These are phyloP conservation scores for Corylus heterophylla DNA, from an alignment of 306 rosid genomes.

Conservation along the genomic window DNA sequence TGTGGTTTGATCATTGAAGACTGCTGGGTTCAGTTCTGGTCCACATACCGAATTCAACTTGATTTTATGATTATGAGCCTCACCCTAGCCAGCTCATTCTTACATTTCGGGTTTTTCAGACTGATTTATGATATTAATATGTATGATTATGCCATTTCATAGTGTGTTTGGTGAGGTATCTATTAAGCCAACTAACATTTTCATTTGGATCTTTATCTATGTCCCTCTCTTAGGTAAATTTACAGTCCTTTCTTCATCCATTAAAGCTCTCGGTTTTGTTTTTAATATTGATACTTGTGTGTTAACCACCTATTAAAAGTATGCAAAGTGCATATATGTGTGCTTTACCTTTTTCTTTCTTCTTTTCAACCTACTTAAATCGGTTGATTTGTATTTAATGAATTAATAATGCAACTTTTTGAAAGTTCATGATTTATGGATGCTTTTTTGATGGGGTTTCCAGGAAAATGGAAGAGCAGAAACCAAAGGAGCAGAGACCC, in stretches of 20 bases:
- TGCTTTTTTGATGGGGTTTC: constrained; percentile 12
- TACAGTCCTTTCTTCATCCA: not conserved
- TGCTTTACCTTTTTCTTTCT: not conserved
- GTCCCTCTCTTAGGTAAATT: not conserved
- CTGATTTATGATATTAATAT: not conserved
- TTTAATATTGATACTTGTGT: not conserved
- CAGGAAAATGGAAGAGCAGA: constrained; percentile 94
- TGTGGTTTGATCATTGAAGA: not conserved
- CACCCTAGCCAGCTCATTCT: not conserved
- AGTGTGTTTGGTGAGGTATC: not conserved
- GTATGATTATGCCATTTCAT: not conserved
- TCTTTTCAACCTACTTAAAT: not conserved
- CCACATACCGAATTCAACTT: not conserved
- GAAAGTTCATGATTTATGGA: constrained; percentile 5
- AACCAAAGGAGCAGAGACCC: constrained; percentile 80
- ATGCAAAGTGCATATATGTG: not conserved
- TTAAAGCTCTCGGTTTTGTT: not conserved
- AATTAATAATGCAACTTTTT: not conserved
- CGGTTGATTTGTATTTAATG: not conserved
- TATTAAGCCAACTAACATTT: not conserved
- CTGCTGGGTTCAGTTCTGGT: not conserved
- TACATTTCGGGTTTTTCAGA: not conserved
- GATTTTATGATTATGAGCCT: not conserved
- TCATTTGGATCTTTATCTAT: not conserved
- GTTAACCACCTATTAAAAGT: not conserved